A percentile compares a stretch with the other conserved stretches of the same genome.
phyloP scores from a whole-genome alignment of 169 alveolate species.

The Eimeria sp. region DNA sequence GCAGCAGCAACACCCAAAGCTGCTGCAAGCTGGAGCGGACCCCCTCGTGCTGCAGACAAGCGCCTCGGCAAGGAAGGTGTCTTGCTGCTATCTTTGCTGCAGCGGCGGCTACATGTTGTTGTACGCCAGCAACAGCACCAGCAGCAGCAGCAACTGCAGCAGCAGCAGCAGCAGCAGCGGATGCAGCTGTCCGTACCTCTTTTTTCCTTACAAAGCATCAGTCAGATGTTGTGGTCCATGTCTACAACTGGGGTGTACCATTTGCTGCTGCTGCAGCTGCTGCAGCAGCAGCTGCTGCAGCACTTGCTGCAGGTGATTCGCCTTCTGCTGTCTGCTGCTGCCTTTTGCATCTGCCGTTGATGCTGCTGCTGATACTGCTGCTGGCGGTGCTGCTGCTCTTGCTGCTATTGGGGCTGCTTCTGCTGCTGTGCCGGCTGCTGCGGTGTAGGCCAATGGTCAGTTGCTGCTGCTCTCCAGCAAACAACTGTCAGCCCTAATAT shows the following conservation, averaged over 20 bases:
- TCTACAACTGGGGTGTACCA: not conserved
- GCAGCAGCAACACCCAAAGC: not conserved
- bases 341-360: not conserved
- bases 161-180: constrained; percentile 4
- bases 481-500: not conserved
- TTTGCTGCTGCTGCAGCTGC: too few species aligned
- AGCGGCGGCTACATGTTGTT: constrained; percentile 7
- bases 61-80: constrained; percentile 15
- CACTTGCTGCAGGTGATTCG: not conserved
- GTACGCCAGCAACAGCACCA: not conserved
- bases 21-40: not conserved
- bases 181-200: not conserved
- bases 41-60: not conserved
- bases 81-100: not conserved
- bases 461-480: not conserved
- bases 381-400: not conserved
- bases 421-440: too few species aligned
- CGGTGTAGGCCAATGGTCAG: not conserved
- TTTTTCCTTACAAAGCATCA: not conserved
- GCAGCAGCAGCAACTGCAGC: constrained; percentile 1
- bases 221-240: constrained; percentile 27
- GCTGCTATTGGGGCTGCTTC: too few species aligned
- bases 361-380: constrained; percentile 18
- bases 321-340: not conserved
- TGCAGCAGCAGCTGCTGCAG: too few species aligned